A percentile compares a stretch with the other conserved stretches of the same genome.
phyloP scores from a whole-genome alignment of 2,329 filamentous ascomycete genomes.

The Botrytis fabae region DNA sequence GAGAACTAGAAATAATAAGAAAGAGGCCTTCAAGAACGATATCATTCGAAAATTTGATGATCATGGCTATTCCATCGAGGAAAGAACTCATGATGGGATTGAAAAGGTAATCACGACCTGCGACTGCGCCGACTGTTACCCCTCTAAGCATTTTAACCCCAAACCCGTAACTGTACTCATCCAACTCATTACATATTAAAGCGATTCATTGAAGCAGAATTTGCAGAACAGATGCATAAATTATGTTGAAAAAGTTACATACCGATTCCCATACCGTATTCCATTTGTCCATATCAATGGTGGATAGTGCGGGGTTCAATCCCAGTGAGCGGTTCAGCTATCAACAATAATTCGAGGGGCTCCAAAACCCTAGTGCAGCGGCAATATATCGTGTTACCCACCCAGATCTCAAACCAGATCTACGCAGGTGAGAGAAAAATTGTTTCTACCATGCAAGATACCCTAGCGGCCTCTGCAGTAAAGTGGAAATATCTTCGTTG shows the following conservation, averaged over 20 bases:
- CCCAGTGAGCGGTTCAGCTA: background rate
- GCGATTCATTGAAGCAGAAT: no score
- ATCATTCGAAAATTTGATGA: background rate
- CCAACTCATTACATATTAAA: background rate
- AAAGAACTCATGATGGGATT: constrained; percentile 12
- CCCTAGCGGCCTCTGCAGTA: background rate
- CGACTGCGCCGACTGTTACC: constrained; percentile 7
- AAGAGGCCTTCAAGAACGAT: background rate
- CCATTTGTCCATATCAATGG: background rate
- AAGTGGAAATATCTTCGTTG: background rate
- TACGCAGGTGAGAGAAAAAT: background rate
- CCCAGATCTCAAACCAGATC: constrained; percentile 17
- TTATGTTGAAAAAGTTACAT: background rate
- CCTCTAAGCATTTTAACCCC: background rate
- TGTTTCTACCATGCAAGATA: constrained; percentile 3
- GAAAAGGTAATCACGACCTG: constrained; percentile 14
- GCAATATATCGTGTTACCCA: constrained; percentile 11
- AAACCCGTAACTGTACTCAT: background rate
- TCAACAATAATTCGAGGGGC: background rate
- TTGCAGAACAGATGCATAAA: background rate
- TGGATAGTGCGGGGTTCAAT: constrained; percentile 8
- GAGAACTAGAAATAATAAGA: background rate
- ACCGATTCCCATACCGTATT: background rate
- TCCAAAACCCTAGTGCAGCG: constrained; percentile 8
- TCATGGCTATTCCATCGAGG: constrained; percentile 2